Evolutionary conservation across 331 rosid genomes (phyloP), one percentile per base, ranked within the genome.

Genomic region (Malus hybrid): DNA sequence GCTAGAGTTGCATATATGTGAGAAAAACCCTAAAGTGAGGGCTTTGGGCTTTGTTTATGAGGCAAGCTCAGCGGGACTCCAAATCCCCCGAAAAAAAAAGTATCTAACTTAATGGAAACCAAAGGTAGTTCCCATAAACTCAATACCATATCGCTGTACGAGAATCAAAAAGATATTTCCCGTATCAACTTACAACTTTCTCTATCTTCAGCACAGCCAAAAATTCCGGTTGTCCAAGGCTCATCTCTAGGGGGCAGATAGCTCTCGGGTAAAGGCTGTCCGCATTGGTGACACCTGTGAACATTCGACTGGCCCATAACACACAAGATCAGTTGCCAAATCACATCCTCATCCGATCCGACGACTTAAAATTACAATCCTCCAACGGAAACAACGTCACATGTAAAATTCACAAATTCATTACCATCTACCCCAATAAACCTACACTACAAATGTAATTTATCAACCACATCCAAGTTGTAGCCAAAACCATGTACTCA

Each of bases 201-300:
- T 65, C 87, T 84, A 79, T 95, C 99, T 84, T 95, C 96, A 24
- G 85, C 75, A 54, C 99, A 95, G 56, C 90, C 98, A 73, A 89
- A 95, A 73, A 92, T 95, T 81, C 93, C 97, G 80, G 99, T 92
- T 59, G 86, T 90, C 99, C 97, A 95, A 64, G 97, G 97, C 78
- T 95, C 99, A 82, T 95, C 96, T 1, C 91, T 90, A 44, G 93
- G 97, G 48, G 96, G 92, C 67, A 93, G 80, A 86, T 85, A 95
- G 85, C 97, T 92, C 78, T 95, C 98, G 24, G 99, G 99, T n/a
- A 95, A 89, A 0, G 89, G 87, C 75, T 95, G 99, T 46, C 97
- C 93, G 60, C 99, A 92, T 84, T 95, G 98, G 16, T 78, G 14
- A 81, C 99, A 95, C 81, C 83, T 95, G 71, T 84, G 91, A 73